Evolutionary conservation across 2,329 filamentous ascomycete genomes (phyloP).

Genomic region (Clonostachys solani): DNA sequence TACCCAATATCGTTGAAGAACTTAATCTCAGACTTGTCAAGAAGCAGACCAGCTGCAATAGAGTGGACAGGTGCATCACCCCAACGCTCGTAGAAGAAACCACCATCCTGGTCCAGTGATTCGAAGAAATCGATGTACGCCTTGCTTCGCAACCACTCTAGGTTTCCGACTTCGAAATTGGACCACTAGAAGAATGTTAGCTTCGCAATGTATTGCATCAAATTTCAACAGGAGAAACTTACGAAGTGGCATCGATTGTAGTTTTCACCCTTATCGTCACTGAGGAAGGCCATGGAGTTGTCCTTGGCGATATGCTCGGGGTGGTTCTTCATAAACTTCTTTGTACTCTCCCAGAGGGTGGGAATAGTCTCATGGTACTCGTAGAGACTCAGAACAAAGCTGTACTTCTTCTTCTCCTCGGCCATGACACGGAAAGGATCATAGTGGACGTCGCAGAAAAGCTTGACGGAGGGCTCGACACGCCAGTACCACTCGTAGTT

Average conservation of each 20-base stretch:
- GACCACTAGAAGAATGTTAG: conserved; percentile 67
- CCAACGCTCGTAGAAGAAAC: conserved; percentile 99
- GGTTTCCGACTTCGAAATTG: conserved; percentile 94
- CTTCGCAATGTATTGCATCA: conserved; percentile 3
- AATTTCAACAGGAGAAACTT: conserved; percentile 29
- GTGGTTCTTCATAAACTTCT: conserved; percentile 87
- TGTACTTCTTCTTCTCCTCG: conserved; percentile 97
- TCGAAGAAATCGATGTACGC: conserved; percentile 91
- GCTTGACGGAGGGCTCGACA: conserved; percentile 93
- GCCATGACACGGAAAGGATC: conserved; percentile 97
- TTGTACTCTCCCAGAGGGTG: conserved; percentile 90
- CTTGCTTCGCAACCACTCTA: conserved; percentile 88
- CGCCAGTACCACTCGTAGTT: conserved; percentile 99
- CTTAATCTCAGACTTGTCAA: conserved; percentile 91
- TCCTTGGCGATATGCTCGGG: conserved; percentile 81
- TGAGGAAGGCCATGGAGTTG: conserved; percentile 89
- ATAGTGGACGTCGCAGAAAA: conserved; percentile 93
- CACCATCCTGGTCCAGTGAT: conserved; percentile 81
- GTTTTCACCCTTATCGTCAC: conserved; percentile 82
- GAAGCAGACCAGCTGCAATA: conserved; percentile 83
- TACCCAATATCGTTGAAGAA: conserved; percentile 99
- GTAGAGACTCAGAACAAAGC: conserved; percentile 90
- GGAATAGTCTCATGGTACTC: conserved; percentile 97
- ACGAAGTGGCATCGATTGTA: conserved; percentile 99
- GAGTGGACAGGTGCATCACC: conserved; percentile 97